A percentile compares a stretch with the other conserved stretches of the same genome.
Evolutionary conservation across 2,329 filamentous ascomycete species (phyloP).

Genomic region (Clonostachys chloroleuca): DNA sequence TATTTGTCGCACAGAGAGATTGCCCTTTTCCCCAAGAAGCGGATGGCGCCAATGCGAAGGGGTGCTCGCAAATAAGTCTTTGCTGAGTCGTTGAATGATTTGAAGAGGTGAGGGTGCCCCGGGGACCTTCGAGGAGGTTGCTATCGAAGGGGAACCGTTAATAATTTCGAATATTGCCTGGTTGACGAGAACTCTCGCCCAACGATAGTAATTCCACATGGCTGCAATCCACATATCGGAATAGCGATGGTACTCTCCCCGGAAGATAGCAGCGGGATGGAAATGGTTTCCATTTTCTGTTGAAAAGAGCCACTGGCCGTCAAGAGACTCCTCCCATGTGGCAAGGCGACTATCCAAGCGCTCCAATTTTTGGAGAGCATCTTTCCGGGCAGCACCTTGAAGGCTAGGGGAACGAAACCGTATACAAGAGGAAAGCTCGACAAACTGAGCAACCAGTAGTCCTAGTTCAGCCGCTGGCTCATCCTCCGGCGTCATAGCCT

Average conservation of each 20-base stretch:
- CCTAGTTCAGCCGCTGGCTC: conserved; percentile 34
- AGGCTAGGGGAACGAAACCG: conserved; percentile 18
- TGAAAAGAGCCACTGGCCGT: conserved; percentile 28
- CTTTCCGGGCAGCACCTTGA: too few relatives aligned
- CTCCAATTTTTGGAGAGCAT: too few relatives aligned
- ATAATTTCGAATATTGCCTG: conserved; percentile 40
- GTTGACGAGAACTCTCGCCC: conserved; percentile 48
- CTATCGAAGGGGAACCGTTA: conserved; percentile 22
- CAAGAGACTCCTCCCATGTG: conserved; percentile 27
- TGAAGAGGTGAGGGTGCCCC: too few relatives aligned
- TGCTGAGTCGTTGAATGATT: conserved; percentile 2
- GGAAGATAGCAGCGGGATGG: conserved; percentile 39
- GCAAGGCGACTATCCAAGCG: conserved; percentile 30
- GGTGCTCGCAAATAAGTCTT: conserved; percentile 38
- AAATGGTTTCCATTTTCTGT: conserved; percentile 21
- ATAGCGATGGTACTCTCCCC: conserved; percentile 51
- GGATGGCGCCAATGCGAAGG: conserved; percentile 50
- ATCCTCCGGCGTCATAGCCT: conserved; percentile 26
- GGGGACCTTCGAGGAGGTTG: conserved; percentile 4
- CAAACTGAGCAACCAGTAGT: conserved; percentile 28
- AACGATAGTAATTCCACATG: conserved; percentile 57
- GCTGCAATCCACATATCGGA: conserved; percentile 46
- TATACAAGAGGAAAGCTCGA: conserved; percentile 29
- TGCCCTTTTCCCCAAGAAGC: conserved; percentile 25
- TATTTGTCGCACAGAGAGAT: conserved; percentile 26